Evolutionary conservation across 2,329 filamentous ascomycete genomes (phyloP).

Genomic region (Myriosclerotinia duriaeana): DNA sequence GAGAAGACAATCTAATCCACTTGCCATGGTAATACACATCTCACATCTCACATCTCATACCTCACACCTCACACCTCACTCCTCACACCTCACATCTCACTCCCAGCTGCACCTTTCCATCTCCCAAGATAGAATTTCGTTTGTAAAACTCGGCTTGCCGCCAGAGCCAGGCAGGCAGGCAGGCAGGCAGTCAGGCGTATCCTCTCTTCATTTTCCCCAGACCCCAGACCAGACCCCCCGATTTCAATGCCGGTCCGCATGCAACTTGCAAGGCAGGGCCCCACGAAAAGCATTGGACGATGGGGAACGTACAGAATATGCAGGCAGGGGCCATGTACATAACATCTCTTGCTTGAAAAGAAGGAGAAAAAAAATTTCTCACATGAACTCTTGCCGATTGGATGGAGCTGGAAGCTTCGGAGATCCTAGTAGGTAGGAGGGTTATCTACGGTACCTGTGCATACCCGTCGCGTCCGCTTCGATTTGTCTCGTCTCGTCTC

Average conservation of each 20-base stretch:
- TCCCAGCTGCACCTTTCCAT: neutral
- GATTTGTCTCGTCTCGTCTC: constrained; percentile 6
- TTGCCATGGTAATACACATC: constrained; percentile 5
- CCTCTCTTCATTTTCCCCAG: neutral
- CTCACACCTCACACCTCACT: neutral
- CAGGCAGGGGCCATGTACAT: neutral
- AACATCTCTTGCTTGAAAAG: neutral
- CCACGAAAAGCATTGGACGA: constrained; percentile 7
- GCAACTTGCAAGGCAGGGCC: neutral
- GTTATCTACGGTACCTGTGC: constrained; percentile 1
- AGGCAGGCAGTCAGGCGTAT: neutral
- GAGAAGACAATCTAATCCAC: constrained; percentile 2
- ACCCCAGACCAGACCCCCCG: neutral
- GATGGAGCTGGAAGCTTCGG: neutral
- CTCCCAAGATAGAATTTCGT: neutral
- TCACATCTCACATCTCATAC: neutral
- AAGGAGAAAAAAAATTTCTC: too few relatives aligned
- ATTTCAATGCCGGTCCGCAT: neutral
- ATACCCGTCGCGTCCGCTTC: constrained; percentile 4
- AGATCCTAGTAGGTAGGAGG: neutral
- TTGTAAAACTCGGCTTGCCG: neutral
- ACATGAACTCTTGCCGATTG: constrained; percentile 13
- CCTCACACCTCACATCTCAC: neutral
- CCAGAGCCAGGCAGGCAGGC: neutral
- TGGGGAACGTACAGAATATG: constrained; percentile 11